Evolutionary conservation across 73 alveolate species (phyloP).

Genomic region (Symbiodinium natans): DNA sequence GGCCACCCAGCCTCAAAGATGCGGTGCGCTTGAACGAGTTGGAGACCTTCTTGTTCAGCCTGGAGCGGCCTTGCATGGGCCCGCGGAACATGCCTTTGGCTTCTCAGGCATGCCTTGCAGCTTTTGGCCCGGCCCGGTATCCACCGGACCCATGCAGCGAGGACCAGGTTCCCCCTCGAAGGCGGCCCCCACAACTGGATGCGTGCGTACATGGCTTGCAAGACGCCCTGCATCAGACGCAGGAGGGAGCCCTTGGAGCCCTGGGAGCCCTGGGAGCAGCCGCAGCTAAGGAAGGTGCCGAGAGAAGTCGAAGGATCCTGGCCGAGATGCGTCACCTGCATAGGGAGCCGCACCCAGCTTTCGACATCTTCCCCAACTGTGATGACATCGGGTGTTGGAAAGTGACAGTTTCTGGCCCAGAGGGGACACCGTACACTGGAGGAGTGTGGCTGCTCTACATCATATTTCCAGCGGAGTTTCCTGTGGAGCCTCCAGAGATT

Average conservation of each 20-base stretch:
- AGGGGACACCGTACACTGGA: constrained; percentile 32
- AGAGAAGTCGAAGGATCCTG: background rate
- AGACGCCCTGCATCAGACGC: background rate
- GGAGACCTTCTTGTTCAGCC: background rate
- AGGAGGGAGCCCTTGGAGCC: background rate
- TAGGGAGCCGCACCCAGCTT: constrained; percentile 5
- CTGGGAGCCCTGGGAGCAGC: background rate
- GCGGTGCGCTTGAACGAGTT: constrained; percentile 33
- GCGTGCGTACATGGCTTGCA: constrained; percentile 13
- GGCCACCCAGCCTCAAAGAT: constrained; percentile 16
- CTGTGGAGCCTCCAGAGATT: constrained; percentile 26
- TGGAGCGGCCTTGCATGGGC: background rate
- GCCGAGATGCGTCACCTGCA: constrained; percentile 5
- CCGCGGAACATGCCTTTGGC: background rate
- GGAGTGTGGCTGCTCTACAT: constrained; percentile 22
- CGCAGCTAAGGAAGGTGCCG: background rate
- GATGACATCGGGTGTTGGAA: constrained; percentile 10
- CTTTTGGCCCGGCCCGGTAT: background rate
- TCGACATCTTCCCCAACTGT: constrained; percentile 25
- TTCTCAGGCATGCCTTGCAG: background rate
- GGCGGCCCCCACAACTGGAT: background rate
- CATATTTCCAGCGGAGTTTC: background rate
- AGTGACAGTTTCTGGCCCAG: constrained; percentile 18
- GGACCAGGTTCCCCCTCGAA: constrained; percentile 29
- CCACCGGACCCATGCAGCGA: constrained; percentile 30